Evolutionary conservation across 805 yeast genomes (phyloP).

Genomic region (Cyberlindnera xishuangbannaensis): DNA sequence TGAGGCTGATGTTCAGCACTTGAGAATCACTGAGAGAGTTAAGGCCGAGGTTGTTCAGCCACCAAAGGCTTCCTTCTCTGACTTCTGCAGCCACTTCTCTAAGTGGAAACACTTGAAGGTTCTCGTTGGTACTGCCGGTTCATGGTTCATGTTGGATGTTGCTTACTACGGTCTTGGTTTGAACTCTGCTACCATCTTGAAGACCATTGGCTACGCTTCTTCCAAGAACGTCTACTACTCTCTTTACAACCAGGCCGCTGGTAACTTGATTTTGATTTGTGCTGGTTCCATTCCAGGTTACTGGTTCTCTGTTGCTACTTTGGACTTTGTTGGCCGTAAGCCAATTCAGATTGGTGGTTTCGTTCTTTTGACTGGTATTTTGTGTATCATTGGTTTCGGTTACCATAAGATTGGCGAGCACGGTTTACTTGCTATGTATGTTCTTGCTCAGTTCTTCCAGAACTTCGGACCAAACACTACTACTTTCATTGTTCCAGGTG

Average conservation of each 20-base stretch:
- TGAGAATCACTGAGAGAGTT: conserved; percentile 43
- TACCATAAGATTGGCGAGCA: conserved; percentile 62
- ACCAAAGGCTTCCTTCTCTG: conserved; percentile 77
- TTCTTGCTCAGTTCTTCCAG: conserved; percentile 79
- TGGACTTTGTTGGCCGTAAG: conserved; percentile 81
- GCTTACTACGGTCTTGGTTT: conserved; percentile 87
- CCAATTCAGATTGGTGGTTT: conserved; percentile 77
- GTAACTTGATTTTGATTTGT: conserved; percentile 87
- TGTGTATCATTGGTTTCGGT: conserved; percentile 81
- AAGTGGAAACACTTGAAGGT: conserved; percentile 86
- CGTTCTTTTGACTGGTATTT: conserved; percentile 58
- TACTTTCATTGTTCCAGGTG: conserved; percentile 88
- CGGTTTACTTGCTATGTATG: conserved; percentile 72
- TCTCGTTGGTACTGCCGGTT: conserved; percentile 82
- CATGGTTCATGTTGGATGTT: conserved; percentile 88
- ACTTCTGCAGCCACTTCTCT: conserved; percentile 66
- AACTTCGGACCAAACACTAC: conserved; percentile 94
- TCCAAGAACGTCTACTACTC: conserved; percentile 62
- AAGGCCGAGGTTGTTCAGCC: conserved; percentile 51
- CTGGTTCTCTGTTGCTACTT: conserved; percentile 76
- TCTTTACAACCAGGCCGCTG: conserved; percentile 76
- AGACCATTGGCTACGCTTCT: conserved; percentile 80
- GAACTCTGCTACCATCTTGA: conserved; percentile 73
- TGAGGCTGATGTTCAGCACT: conserved; percentile 36
- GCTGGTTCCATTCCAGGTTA: conserved; percentile 96